Evolutionary conservation across 148 eudicot species (phyloP).

Genomic region (Polygonum aviculare): DNA sequence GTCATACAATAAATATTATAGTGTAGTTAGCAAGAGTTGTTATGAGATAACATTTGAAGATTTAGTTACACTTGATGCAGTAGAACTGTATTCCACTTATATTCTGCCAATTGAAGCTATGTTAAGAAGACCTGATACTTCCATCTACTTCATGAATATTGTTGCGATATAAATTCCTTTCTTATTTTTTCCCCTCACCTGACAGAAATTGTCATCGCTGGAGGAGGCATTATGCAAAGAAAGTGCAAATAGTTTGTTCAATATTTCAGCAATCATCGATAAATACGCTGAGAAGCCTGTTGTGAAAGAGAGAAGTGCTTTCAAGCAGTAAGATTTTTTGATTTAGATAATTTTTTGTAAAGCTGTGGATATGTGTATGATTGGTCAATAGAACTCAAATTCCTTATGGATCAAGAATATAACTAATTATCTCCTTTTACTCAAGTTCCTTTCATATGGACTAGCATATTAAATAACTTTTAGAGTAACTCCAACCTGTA

Average conservation of each 20-base stretch:
- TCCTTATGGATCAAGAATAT: not conserved
- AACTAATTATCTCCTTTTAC: too few relatives aligned
- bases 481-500: not conserved
- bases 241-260: constrained; percentile 32
- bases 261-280: constrained; percentile 36
- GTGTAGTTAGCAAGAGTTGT: not conserved
- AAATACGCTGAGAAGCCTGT: constrained; percentile 49
- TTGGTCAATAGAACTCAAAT: not conserved
- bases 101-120: not conserved
- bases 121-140: not conserved
- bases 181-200: constrained; percentile 1
- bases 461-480: not conserved
- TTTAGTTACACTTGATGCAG: not conserved
- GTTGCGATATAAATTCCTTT: not conserved
- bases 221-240: constrained; percentile 56
- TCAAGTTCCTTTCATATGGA: too few relatives aligned
- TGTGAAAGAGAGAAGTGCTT: constrained; percentile 67
- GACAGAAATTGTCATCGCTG: constrained; percentile 53
- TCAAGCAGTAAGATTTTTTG: constrained; percentile 36
- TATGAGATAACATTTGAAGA: not conserved
- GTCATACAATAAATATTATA: not conserved
- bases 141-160: not conserved
- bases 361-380: not conserved
- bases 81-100: not conserved
- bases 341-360: not conserved